Percentiles rank a stretch among this genome's conserved stretches.
Evolutionary conservation across 2,329 filamentous ascomycete species (phyloP).

Genomic region (Verticillium dahliae): DNA sequence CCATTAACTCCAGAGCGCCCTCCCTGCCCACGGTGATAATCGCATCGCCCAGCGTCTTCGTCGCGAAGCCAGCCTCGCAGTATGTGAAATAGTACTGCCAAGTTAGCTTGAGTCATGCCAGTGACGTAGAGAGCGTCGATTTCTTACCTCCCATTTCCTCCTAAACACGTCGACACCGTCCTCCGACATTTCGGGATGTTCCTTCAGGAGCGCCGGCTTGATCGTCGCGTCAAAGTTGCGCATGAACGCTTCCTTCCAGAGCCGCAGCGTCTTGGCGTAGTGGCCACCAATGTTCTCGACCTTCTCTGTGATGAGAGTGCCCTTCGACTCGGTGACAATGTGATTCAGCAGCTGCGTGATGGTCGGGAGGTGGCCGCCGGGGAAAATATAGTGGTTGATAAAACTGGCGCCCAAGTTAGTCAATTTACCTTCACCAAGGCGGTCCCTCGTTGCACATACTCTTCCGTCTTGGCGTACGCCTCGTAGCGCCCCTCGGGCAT

Average conservation of each 20-base stretch:
- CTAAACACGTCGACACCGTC: conserved; percentile 60
- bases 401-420: conserved; percentile 36
- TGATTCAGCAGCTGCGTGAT: conserved; percentile 49
- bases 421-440: too few relatives aligned
- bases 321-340: conserved; percentile 53
- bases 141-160: conserved; percentile 61
- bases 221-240: conserved; percentile 55
- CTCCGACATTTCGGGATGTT: conserved; percentile 53
- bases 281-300: conserved; percentile 70
- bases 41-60: conserved; percentile 65
- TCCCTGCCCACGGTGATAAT: conserved; percentile 65
- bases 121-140: not conserved
- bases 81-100: conserved; percentile 68
- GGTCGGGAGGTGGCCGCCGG: conserved; percentile 64
- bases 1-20: conserved; percentile 61
- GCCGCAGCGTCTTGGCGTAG: conserved; percentile 60
- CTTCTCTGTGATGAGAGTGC: conserved; percentile 58
- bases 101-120: conserved; percentile 7
- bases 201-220: conserved; percentile 48
- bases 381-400: conserved; percentile 73
- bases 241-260: conserved; percentile 64
- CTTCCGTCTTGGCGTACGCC: conserved; percentile 58
- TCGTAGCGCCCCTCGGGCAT: conserved; percentile 65
- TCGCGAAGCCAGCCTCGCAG: conserved; percentile 66
- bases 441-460: conserved; percentile 30